A percentile compares a stretch with the other conserved stretches of the same genome.
These are phyloP conservation scores for Colletotrichum higginsianum DNA, from an alignment of 2,329 filamentous ascomycete species.

Conservation along the genomic window DNA sequence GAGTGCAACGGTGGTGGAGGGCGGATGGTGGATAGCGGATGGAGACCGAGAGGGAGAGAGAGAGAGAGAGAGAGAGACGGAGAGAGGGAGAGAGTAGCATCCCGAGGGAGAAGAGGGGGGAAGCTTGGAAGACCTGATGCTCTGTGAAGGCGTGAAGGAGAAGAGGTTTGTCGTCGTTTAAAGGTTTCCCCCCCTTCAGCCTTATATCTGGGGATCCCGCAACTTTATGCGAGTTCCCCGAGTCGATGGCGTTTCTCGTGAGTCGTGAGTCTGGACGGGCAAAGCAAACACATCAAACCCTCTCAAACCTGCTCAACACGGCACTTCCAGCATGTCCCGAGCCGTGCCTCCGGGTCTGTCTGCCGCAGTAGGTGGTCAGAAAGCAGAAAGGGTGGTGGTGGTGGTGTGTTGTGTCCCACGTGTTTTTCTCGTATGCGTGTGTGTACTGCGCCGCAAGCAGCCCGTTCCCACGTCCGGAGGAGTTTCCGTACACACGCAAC, in stretches of 20 bases:
- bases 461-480: too few relatives aligned
- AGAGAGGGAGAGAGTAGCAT: not conserved
- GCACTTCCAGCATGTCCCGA: not conserved
- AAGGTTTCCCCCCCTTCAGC: not conserved
- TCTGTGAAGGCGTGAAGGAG: not conserved
- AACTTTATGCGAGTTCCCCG: slow-evolving; percentile 10
- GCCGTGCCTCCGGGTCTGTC: not conserved
- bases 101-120: not conserved
- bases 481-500: too few relatives aligned
- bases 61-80: too few relatives aligned
- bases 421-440: slow-evolving; percentile 1
- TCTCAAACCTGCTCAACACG: slow-evolving; percentile 15
- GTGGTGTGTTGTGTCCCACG: not conserved
- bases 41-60: not conserved
- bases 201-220: slow-evolving; percentile 18
- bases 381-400: too few relatives aligned
- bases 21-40: not conserved
- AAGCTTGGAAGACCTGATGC: not conserved
- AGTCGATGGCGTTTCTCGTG: not conserved
- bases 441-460: not conserved
- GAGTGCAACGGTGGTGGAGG: not conserved
- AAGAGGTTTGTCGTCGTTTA: too few relatives aligned
- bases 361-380: too few relatives aligned
- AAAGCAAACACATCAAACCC: not conserved
- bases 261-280: not conserved